phyloP scores from a whole-genome alignment of 495 filamentous ascomycete genomes.

The Opeltia flavorubescens region DNA sequence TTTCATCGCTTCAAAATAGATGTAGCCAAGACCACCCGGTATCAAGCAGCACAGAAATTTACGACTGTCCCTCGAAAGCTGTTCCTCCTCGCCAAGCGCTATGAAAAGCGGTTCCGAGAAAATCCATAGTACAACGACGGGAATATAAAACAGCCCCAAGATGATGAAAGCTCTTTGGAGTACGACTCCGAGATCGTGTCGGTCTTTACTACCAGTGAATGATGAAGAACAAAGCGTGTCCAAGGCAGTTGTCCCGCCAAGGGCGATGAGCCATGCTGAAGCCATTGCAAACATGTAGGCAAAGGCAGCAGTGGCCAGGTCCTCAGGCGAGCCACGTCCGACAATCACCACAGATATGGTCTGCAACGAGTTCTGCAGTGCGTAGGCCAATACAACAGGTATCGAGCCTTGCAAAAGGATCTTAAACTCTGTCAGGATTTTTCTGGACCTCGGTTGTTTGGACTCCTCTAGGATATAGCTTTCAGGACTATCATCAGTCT shows the following conservation, averaged over 20 bases:
- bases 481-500: slow-evolving; percentile 16
- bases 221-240: slow-evolving; percentile 77
- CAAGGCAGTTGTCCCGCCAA: slow-evolving; percentile 84
- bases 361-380: slow-evolving; percentile 79
- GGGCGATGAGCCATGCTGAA: slow-evolving; percentile 77
- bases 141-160: slow-evolving; percentile 58
- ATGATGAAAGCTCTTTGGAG: slow-evolving; percentile 71
- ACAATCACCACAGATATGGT: slow-evolving; percentile 75
- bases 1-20: slow-evolving; percentile 86
- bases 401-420: slow-evolving; percentile 52
- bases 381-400: slow-evolving; percentile 80
- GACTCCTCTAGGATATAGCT: slow-evolving; percentile 8
- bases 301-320: slow-evolving; percentile 73
- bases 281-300: slow-evolving; percentile 92
- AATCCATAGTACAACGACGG: slow-evolving; percentile 62
- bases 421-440: slow-evolving; percentile 48
- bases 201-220: slow-evolving; percentile 76
- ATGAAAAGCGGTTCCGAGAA: slow-evolving; percentile 66
- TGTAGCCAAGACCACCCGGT: slow-evolving; percentile 76
- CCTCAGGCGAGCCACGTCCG: slow-evolving; percentile 66
- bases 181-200: slow-evolving; percentile 68
- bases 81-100: slow-evolving; percentile 63
- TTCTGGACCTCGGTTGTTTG: slow-evolving; percentile 6
- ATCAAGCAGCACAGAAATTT: slow-evolving; percentile 65
- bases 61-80: slow-evolving; percentile 61